Conservation (phyloP, 345 rosid species). For the Brassica cretica region DNA sequence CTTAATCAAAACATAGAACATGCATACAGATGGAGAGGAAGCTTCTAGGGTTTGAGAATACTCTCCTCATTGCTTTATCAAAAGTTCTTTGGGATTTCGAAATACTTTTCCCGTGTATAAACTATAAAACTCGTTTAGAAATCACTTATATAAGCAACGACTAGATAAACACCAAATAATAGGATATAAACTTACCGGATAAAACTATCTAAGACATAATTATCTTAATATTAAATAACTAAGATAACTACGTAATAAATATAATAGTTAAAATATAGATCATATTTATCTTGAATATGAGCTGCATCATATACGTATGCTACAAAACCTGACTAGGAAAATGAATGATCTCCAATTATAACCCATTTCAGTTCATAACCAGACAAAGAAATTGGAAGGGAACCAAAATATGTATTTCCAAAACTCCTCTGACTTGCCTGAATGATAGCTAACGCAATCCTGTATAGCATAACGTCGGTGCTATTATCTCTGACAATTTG, state of each 20-base stretch:
- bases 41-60: neutral
- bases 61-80: neutral
- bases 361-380: constrained; percentile 23
- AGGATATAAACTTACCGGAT: neutral
- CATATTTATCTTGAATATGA: neutral
- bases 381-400: neutral
- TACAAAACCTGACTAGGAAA: neutral
- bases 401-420: constrained; percentile 8
- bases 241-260: neutral
- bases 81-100: neutral
- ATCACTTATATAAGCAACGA: neutral
- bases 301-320: neutral
- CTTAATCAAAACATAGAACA: constrained; percentile 21
- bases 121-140: neutral
- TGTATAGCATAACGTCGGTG: constrained; percentile 94
- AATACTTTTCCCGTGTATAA: neutral
- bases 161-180: neutral
- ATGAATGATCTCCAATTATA: constrained; percentile 1
- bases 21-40: neutral
- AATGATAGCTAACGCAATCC: constrained; percentile 90
- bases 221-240: neutral
- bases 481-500: constrained; percentile 97
- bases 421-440: constrained; percentile 63
- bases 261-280: neutral
- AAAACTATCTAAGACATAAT: neutral